Evolutionary conservation across 2,329 filamentous ascomycete species (phyloP).

Genomic region (Aspergillus sclerotialis): DNA sequence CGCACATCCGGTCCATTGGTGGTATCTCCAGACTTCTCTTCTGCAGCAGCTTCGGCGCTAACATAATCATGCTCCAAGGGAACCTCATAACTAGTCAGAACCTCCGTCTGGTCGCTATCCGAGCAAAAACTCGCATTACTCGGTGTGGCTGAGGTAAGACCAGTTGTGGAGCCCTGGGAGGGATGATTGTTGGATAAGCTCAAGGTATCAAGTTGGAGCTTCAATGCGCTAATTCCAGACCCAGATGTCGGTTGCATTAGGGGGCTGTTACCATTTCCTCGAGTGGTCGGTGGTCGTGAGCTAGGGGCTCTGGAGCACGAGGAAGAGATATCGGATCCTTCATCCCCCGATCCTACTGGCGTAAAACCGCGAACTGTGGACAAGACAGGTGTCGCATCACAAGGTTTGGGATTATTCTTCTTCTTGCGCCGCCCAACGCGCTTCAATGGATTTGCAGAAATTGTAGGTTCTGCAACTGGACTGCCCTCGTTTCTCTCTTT

Average conservation of each 20-base stretch:
- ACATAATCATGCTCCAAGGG: conserved; percentile 78
- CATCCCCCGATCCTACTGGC: conserved; percentile 37
- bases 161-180: conserved; percentile 48
- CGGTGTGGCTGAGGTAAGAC: conserved; percentile 36
- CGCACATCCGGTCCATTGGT: conserved; percentile 51
- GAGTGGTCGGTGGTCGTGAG: conserved; percentile 20
- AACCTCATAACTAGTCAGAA: conserved; percentile 77
- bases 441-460: conserved; percentile 18
- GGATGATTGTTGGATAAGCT: conserved; percentile 58
- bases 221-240: conserved; percentile 75
- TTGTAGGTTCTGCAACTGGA: conserved; percentile 21
- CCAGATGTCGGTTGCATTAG: conserved; percentile 43
- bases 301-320: conserved; percentile 28
- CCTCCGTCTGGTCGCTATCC: conserved; percentile 60
- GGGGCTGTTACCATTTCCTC: conserved; percentile 36
- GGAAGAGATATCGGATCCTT: conserved; percentile 40
- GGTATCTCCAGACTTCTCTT: conserved; percentile 27
- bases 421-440: conserved; percentile 26
- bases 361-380: conserved; percentile 40
- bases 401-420: conserved; percentile 34
- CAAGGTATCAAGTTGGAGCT: conserved; percentile 72
- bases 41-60: conserved; percentile 48
- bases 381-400: conserved; percentile 22
- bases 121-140: conserved; percentile 57
- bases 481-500: conserved; percentile 14